phyloP scores from a whole-genome alignment of 1,284 basidiomycete genomes.

The Cryptococcus maquisensis region DNA sequence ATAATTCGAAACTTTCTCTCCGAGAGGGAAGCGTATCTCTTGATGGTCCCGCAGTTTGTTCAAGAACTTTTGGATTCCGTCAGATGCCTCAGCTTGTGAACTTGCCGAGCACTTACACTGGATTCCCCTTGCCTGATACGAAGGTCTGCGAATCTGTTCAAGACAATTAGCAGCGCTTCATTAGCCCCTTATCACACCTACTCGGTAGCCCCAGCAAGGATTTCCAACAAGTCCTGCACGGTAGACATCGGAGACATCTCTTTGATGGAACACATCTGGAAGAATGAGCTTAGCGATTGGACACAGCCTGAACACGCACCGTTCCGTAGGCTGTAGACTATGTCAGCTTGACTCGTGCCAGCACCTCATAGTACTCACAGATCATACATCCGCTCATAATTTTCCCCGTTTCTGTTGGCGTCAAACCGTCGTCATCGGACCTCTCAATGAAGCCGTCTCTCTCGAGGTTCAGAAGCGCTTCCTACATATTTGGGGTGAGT shows the following conservation, averaged over 20 bases:
- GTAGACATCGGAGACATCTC: constrained; percentile 12
- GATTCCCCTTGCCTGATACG: constrained; percentile 41
- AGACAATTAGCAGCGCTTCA: neutral
- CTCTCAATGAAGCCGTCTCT: constrained; percentile 58
- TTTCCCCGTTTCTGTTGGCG: constrained; percentile 21
- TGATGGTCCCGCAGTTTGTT: constrained; percentile 32
- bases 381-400: constrained; percentile 39
- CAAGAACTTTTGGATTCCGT: constrained; percentile 18
- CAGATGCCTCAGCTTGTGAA: neutral
- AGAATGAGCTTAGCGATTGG: neutral
- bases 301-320: constrained; percentile 3
- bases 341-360: neutral
- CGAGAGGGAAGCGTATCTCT: constrained; percentile 30
- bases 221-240: constrained; percentile 23
- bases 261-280: constrained; percentile 25
- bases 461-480: constrained; percentile 60
- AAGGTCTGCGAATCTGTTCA: constrained; percentile 36
- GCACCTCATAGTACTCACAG: constrained; percentile 18
- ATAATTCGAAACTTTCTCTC: constrained; percentile 27
- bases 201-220: constrained; percentile 20
- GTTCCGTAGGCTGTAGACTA: constrained; percentile 9
- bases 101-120: constrained; percentile 16
- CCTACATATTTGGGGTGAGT: constrained; percentile 24
- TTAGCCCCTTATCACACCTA: constrained; percentile 1
- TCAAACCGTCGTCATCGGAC: constrained; percentile 24